Base-by-base conservation (phyloP, 2,329 filamentous ascomycete genomes). In the Aspergillus sp. region DNA sequence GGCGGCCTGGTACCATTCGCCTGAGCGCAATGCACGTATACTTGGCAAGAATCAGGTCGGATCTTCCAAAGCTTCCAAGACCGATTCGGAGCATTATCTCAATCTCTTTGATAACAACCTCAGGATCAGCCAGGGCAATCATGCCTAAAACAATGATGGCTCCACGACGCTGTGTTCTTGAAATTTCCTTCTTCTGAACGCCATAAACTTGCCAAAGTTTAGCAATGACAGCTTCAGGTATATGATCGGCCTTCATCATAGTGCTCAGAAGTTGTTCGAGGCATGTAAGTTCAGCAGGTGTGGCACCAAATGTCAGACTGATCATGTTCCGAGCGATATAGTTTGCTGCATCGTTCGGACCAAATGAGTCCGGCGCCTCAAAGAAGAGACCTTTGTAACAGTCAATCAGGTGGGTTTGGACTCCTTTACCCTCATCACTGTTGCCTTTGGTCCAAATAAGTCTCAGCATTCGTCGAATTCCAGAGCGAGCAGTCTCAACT, bases 381-480 rank as follows among this genome's bases (percentile, higher is more conserved):
- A 99, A 99, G 77, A 98, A 99, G 1, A 99, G 84, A 19, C 91
- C 87, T 71, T 90, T 95, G 80, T 99, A 99, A 74, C 91, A 96
- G 66, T 99, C 95, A 64, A 99, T 96, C 30, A 99, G 82, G 75
- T 99, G 95, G 2, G 90, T 90, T 72, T 99, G 96, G 2, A 99
- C 93, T 56, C 95, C 95, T 77, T 98, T 99, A 68, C 96, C 95
- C 80, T 99, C 96, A 69, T 99, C 95, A 68, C 92, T 98, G 77
- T 98, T 99, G 66, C 95, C 93, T 77, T 99, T 99, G 63, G 95
- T 99, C 95, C 95, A 99, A 73, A 99, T 99, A 19, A 99, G 82
- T 53, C 93, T 88, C 62, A 99, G 82, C 95, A 99, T 99, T 57
- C 92, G 89, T 58, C 93, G 86, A 69, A 99, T 98, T 57, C 96